A percentile compares a stretch with the other conserved stretches of the same genome.
phyloP scores from a whole-genome alignment of 805 yeast genomes.

The Metschnikowia rubicola region DNA sequence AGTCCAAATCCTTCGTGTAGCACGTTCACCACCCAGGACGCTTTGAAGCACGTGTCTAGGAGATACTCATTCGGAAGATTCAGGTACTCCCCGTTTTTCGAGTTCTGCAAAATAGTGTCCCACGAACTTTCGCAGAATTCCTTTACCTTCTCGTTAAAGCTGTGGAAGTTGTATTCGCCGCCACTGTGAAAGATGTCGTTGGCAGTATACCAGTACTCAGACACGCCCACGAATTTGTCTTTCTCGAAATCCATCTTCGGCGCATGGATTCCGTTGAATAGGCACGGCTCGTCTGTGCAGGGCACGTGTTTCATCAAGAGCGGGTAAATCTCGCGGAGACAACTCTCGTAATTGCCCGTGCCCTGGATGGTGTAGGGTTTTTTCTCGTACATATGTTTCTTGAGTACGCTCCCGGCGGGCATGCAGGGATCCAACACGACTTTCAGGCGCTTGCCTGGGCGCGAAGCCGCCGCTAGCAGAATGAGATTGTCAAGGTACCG shows the following conservation, averaged over 20 bases:
- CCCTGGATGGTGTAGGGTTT: constrained; percentile 56
- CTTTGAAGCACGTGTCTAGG: constrained; percentile 84
- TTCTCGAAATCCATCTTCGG: constrained; percentile 77
- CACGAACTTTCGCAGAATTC: constrained; percentile 77
- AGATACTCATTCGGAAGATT: constrained; percentile 51
- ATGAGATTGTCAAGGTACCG: constrained; percentile 64
- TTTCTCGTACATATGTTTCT: constrained; percentile 46
- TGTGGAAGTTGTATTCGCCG: constrained; percentile 77
- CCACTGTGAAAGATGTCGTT: constrained; percentile 86
- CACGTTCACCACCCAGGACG: constrained; percentile 88
- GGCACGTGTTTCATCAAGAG: constrained; percentile 74
- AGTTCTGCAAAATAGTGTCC: constrained; percentile 47
- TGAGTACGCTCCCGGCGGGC: constrained; percentile 55
- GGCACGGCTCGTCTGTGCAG: constrained; percentile 83
- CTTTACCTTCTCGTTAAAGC: constrained; percentile 62
- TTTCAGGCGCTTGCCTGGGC: constrained; percentile 7
- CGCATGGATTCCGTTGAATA: constrained; percentile 93
- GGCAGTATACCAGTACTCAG: constrained; percentile 97
- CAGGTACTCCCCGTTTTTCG: constrained; percentile 57
- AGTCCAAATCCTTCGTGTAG: constrained; percentile 90
- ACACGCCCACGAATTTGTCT: constrained; percentile 87
- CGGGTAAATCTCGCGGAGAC: constrained; percentile 71
- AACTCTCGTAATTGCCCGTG: constrained; percentile 72
- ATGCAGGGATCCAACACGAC: constrained; percentile 70
- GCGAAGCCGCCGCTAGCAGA: constrained; percentile 17